phyloP scores from a whole-genome alignment of 805 yeast species.

The Maudiozyma turicensis region DNA sequence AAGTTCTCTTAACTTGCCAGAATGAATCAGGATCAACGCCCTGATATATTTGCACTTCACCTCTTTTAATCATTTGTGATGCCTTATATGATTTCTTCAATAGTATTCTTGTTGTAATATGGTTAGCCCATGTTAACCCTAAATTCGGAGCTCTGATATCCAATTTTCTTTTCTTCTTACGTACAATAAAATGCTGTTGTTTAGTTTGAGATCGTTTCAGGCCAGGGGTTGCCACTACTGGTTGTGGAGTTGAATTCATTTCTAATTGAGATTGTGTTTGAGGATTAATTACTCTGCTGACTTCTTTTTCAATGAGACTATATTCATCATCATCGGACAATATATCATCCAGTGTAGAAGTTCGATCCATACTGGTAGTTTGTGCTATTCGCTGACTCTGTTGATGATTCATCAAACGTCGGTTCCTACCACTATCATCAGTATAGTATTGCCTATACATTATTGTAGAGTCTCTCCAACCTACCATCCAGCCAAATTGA shows the following conservation, averaged over 20 bases:
- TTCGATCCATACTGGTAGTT: neutral
- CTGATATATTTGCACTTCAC: slow-evolving; percentile 26
- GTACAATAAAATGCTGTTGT: neutral
- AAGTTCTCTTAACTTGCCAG: slow-evolving; percentile 29
- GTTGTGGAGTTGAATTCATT: neutral
- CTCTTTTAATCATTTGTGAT: slow-evolving; percentile 21
- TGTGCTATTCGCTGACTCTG: slow-evolving; percentile 1
- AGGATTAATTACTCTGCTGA: slow-evolving; percentile 6
- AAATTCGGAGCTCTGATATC: slow-evolving; percentile 40
- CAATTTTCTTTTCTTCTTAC: slow-evolving; percentile 23
- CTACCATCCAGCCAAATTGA: slow-evolving; percentile 64
- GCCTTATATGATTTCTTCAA: slow-evolving; percentile 37
- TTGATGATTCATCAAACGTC: neutral
- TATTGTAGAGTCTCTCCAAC: slow-evolving; percentile 52
- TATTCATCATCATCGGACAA: slow-evolving; percentile 27
- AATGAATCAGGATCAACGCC: slow-evolving; percentile 24
- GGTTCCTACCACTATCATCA: neutral
- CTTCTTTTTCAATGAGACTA: slow-evolving; percentile 15
- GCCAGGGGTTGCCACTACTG: neutral
- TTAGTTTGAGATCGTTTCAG: neutral
- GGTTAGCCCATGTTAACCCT: slow-evolving; percentile 47
- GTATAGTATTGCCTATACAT: slow-evolving; percentile 20
- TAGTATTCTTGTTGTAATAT: slow-evolving; percentile 40
- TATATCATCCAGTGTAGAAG: slow-evolving; percentile 3
- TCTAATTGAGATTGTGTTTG: neutral